Base-by-base conservation (phyloP, 1,284 basidiomycete genomes). In the Leccinum huronense region DNA sequence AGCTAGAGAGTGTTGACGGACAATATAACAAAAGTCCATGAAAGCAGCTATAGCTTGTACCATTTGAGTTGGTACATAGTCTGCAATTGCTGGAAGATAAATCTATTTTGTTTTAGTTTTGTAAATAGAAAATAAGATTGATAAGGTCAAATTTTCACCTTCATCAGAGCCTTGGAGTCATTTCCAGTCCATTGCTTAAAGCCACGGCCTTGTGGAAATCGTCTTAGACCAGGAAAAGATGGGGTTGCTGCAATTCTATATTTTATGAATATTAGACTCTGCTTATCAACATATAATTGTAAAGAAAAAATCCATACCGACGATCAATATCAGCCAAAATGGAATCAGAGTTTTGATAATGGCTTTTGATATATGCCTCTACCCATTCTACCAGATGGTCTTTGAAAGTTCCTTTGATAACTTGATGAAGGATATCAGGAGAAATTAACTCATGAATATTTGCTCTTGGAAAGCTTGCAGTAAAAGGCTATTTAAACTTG, bases 41-140 rank as follows among this genome's bases (percentile, higher is more conserved):
- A 67, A 67, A 4, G 66, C 51, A 5, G n/a, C 10, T n/a, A 67
- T 40, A 4, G 61, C 42, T 33, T 57, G 58, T 6, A 65, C 64
- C 64, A 65, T 66, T 33, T 60, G n/a, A 42, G 54, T 10, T 5
- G 63, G 66, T n/a, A 67, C 51, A 57, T 66, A 45, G 13, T 57
- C 66, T 33, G 27, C 68, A 6, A 74, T 63, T 9, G 66, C 65
- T 13, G 65, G 64, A 4, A 67, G 36, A 51, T 54, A 67, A 3
- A 67, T 61, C 61, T 67, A 11, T 19, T 23, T 10, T n/a, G 10
- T 9, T 27, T 27, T 27, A 51, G 10, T 16, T 27, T 40, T 40
- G 38, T 40, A 40, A 40, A 33, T 33, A 9, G 11, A 13, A 36
- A 36, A 16, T 40, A 8, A 40, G 1, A 16, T 40, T 40, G 3